Evolutionary conservation across 345 rosid genomes (phyloP), one percentile per base, ranked within the genome.

Genomic region (Gossypium bickii): DNA sequence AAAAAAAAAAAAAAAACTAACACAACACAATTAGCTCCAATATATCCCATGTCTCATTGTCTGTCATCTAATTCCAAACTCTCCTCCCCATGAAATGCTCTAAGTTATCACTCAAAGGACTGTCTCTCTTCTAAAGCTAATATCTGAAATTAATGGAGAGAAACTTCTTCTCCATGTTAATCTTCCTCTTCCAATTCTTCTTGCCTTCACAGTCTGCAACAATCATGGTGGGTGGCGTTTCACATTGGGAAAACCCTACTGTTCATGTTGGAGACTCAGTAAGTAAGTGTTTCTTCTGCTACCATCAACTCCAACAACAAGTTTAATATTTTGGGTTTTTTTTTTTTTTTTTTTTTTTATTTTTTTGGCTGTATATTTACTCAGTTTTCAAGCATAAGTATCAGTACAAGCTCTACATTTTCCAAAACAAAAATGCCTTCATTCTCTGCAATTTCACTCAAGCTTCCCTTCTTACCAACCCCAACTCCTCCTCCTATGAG

Each of bases 301-400:
- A 11, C 2, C 18, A 18, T 8, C 51, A 47, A 47, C 13, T 6
- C 17, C 24, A 7, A 55, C 66, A 29, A 34, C 13, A 34, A 16
- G 67, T 34, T 29, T 62, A 62, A 1, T 25, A 5, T 59, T 5
- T 65, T 57, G 51, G 29, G 0, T 0, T 29, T 61, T 68, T 3
- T 71, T 7, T 25, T 16, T 68, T 3, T 71, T 7, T 25, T 16
- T 25, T 10, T 6, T 27, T 17, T 11, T 34, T 5, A 80, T 57
- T 1, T 11, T 20, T 57, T 57, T 3, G 4, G 7, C 24, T 24
- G 11, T 18, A 58, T 11, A 6, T 58, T 2, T 58, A 9, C 12
- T 0, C 87, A 94, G 98, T 88, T 79, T 94, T 92, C 92, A 89
- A 82, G 67, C 95, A 88, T 83, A 87, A 91, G 90, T 78, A 87